Evolutionary conservation across 345 rosid species (phyloP).

Genomic region (Lepidium africanum): DNA sequence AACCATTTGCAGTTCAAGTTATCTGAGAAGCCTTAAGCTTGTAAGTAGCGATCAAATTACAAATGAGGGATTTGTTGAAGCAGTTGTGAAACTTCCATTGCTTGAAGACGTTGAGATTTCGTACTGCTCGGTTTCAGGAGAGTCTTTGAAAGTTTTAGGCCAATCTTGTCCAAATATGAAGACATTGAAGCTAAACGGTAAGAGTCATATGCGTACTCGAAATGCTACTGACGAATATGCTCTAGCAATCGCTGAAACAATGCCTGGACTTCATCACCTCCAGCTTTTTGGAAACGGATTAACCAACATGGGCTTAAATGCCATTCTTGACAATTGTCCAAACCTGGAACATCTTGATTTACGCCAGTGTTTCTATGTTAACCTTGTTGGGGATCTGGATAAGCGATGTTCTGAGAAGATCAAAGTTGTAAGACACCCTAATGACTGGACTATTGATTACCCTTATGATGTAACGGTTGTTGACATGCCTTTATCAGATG

Average conservation of each 20-base stretch:
- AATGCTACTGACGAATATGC: slow-evolving; percentile 43
- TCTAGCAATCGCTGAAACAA: slow-evolving; percentile 48
- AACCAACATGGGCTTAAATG: slow-evolving; percentile 51
- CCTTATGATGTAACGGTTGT: slow-evolving; percentile 22
- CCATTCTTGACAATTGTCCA: slow-evolving; percentile 55
- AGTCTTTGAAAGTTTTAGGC: slow-evolving; percentile 9
- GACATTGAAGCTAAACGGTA: slow-evolving; percentile 18
- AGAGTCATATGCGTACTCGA: slow-evolving; percentile 10
- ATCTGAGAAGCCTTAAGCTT: slow-evolving; percentile 41
- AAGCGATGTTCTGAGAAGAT: slow-evolving; percentile 39
- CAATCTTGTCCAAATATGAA: slow-evolving; percentile 19
- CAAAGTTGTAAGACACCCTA: slow-evolving; percentile 40
- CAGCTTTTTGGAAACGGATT: slow-evolving; percentile 49
- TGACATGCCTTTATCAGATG: slow-evolving; percentile 19
- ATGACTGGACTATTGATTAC: slow-evolving; percentile 41
- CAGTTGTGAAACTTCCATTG: slow-evolving; percentile 37
- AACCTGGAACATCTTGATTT: slow-evolving; percentile 62
- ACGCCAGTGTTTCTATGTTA: slow-evolving; percentile 51
- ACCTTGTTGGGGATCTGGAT: slow-evolving; percentile 36
- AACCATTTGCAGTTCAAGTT: slow-evolving; percentile 36
- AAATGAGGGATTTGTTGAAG: slow-evolving; percentile 34
- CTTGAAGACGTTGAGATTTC: slow-evolving; percentile 60
- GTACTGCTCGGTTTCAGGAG: slow-evolving; percentile 7
- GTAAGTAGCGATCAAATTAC: slow-evolving; percentile 26
- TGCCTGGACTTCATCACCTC: slow-evolving; percentile 46